These are phyloP conservation scores for Senna siamea DNA, from an alignment of 306 rosid genomes.

Conservation along the genomic window DNA sequence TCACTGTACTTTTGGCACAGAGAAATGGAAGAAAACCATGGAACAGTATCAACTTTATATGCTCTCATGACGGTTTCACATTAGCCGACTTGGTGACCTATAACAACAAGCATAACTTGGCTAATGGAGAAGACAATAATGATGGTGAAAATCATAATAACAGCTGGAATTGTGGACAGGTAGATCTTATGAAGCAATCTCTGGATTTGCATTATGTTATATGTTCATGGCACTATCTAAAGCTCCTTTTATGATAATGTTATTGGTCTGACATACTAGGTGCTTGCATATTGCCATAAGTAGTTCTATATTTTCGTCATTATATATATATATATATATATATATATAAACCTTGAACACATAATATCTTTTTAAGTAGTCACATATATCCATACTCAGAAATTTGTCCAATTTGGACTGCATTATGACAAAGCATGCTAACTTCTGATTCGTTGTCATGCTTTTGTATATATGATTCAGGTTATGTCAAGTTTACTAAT, in stretches of 20 bases:
- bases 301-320: conserved; percentile 6
- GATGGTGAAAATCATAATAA: conserved; percentile 96
- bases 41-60: conserved; percentile 87
- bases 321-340: no score
- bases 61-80: conserved; percentile 94
- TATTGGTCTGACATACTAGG: not conserved
- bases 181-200: conserved; percentile 39
- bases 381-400: conserved; percentile 2
- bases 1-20: conserved; percentile 55
- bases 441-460: conserved; percentile 18
- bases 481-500: conserved; percentile 18
- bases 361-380: not conserved
- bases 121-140: conserved; percentile 94
- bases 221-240: conserved; percentile 13
- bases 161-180: conserved; percentile 99
- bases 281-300: not conserved
- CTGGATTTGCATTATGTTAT: conserved; percentile 32
- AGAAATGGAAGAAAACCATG: conserved; percentile 91
- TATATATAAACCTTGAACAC: not conserved
- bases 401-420: conserved; percentile 22
- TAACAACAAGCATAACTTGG: conserved; percentile 78
- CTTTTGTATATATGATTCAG: conserved; percentile 13
- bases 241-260: not conserved
- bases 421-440: not conserved
- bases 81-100: conserved; percentile 93